phyloP scores from a whole-genome alignment of 2,329 filamentous ascomycete genomes.

The Colletotrichum tanaceti region DNA sequence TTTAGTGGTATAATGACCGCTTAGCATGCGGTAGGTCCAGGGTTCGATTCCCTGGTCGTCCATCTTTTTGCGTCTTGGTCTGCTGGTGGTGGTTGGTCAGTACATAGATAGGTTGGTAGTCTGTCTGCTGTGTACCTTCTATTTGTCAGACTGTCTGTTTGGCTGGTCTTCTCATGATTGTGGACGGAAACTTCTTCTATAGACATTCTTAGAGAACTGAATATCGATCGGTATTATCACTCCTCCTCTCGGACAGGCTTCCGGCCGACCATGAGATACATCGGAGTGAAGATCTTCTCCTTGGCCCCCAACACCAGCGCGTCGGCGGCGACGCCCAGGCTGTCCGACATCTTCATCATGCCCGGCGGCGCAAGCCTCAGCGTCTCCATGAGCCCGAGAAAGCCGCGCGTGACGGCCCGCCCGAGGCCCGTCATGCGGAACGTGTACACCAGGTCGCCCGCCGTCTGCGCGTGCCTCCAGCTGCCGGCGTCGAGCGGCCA shows the following conservation, averaged over 20 bases:
- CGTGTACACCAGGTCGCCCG: slow-evolving; percentile 81
- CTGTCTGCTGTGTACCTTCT: neutral
- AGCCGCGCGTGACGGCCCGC: slow-evolving; percentile 74
- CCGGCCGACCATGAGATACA: slow-evolving; percentile 92
- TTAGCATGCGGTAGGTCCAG: slow-evolving; percentile 39
- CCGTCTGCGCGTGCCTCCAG: slow-evolving; percentile 78
- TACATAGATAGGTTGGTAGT: too few relatives aligned
- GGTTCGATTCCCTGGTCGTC: slow-evolving; percentile 40
- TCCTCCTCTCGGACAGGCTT: slow-evolving; percentile 68
- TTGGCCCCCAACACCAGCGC: slow-evolving; percentile 83
- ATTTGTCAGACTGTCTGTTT: too few relatives aligned
- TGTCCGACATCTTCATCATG: slow-evolving; percentile 89
- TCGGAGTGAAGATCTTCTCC: slow-evolving; percentile 90
- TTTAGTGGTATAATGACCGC: slow-evolving; percentile 41
- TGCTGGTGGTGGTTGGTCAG: too few relatives aligned
- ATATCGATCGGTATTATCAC: too few relatives aligned
- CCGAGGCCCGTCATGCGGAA: slow-evolving; percentile 86
- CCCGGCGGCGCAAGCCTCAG: slow-evolving; percentile 78
- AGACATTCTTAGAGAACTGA: too few relatives aligned
- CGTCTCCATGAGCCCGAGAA: slow-evolving; percentile 78
- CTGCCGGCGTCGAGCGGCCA: slow-evolving; percentile 82
- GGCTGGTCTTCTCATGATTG: too few relatives aligned
- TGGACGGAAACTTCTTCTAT: too few relatives aligned
- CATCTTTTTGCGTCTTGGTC: slow-evolving; percentile 4
- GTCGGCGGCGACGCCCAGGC: slow-evolving; percentile 80